Percentiles rank a stretch among this genome's conserved stretches.
These are phyloP conservation scores for Apiotrichum laibachii DNA, from an alignment of 1,284 basidiomycete species.

Conservation along the genomic window DNA sequence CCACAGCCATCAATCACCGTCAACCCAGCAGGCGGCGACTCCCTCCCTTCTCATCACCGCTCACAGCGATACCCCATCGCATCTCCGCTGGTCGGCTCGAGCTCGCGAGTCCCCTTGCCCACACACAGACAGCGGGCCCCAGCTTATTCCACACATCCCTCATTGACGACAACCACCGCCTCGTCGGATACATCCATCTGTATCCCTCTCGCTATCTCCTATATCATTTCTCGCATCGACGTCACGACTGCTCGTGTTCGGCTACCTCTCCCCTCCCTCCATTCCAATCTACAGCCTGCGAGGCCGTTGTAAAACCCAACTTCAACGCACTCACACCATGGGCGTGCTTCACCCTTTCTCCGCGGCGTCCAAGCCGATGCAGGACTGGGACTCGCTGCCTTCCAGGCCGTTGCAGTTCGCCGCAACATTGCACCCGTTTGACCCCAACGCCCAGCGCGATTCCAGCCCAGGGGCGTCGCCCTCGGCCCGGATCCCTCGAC, in stretches of 20 bases:
- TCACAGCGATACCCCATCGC: too few species aligned
- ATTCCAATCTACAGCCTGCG: not conserved
- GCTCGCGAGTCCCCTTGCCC: too few species aligned
- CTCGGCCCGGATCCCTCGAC: conserved; percentile 20
- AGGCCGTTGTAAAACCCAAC: not conserved
- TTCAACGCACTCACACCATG: conserved; percentile 16
- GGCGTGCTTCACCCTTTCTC: conserved; percentile 45
- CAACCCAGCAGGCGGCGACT: too few species aligned
- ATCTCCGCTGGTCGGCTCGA: too few species aligned
- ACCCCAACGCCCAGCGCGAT: conserved; percentile 17
- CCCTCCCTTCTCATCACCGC: too few species aligned
- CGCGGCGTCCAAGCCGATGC: conserved; percentile 43
- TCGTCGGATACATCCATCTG: too few species aligned
- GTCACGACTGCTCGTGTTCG: not conserved
- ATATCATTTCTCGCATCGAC: too few species aligned
- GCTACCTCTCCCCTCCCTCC: not conserved
- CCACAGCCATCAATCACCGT: too few species aligned
- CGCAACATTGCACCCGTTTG: conserved; percentile 36
- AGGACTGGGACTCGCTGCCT: conserved; percentile 35
- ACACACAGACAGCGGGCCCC: too few species aligned
- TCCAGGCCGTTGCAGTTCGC: conserved; percentile 43
- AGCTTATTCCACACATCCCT: too few species aligned
- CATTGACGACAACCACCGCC: too few species aligned
- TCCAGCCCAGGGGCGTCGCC: conserved; percentile 3
- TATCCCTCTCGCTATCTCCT: too few species aligned